Conservation (phyloP, 2,329 filamentous ascomycete genomes). For the Sclerotinia subarctica region DNA sequence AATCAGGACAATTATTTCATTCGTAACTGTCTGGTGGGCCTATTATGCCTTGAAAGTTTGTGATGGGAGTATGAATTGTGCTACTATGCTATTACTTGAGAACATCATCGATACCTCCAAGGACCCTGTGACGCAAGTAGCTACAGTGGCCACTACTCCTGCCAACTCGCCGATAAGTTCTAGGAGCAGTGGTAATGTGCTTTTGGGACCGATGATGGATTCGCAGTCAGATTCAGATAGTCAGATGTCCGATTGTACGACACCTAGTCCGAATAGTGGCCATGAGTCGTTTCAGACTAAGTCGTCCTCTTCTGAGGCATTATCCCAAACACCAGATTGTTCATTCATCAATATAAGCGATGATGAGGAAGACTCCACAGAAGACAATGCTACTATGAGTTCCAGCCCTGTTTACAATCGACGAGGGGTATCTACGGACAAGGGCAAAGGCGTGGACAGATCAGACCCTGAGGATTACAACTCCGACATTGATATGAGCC, state of each 20-base stretch:
- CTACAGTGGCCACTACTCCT: not conserved
- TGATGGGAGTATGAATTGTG: not conserved
- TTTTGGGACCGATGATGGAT: not conserved
- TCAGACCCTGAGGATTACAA: not conserved
- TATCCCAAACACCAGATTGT: no score
- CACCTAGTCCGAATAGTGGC: not conserved
- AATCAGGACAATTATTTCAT: not conserved
- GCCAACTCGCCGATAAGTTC: not conserved
- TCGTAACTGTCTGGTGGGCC: conserved; percentile 8
- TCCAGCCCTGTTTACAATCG: not conserved
- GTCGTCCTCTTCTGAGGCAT: not conserved
- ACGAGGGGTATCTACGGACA: not conserved
- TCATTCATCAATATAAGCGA: not conserved
- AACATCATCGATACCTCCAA: not conserved
- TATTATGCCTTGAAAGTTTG: conserved; percentile 8
- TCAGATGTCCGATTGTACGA: not conserved
- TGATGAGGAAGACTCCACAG: not conserved
- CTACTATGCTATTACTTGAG: conserved; percentile 5
- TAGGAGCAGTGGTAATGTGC: not conserved
- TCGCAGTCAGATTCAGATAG: not conserved
- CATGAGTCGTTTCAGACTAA: not conserved
- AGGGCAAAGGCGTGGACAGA: not conserved
- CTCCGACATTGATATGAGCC: not conserved
- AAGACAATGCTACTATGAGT: not conserved
- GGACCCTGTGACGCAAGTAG: not conserved